A percentile compares a stretch with the other conserved stretches of the same genome.
These are phyloP conservation scores for Imleria badia DNA, from an alignment of 768 basidiomycete species.

Conservation along the genomic window DNA sequence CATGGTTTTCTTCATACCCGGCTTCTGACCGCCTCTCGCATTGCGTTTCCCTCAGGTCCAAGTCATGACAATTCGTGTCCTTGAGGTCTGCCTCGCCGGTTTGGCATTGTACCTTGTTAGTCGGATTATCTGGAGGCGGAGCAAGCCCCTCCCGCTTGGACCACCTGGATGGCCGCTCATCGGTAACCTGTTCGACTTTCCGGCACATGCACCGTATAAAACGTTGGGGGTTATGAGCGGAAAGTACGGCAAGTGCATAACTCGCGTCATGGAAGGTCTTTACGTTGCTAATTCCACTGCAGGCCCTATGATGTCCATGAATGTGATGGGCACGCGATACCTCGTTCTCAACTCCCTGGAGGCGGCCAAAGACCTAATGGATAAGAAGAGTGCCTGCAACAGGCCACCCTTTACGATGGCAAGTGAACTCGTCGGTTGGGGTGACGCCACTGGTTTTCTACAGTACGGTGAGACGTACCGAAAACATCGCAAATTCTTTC, in stretches of 20 bases:
- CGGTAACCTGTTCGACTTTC: slow-evolving; percentile 59
- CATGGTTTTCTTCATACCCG: too few relatives aligned
- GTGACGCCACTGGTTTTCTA: background rate
- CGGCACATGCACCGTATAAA: slow-evolving; percentile 47
- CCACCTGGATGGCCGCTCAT: slow-evolving; percentile 37
- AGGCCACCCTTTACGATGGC: slow-evolving; percentile 7
- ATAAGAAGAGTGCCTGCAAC: slow-evolving; percentile 8
- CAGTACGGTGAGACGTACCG: slow-evolving; percentile 6
- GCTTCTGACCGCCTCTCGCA: too few relatives aligned
- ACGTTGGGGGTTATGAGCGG: slow-evolving; percentile 41
- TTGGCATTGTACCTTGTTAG: slow-evolving; percentile 3
- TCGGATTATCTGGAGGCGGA: background rate
- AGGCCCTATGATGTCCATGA: slow-evolving; percentile 6
- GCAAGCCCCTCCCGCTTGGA: slow-evolving; percentile 6
- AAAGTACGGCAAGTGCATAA: slow-evolving; percentile 43
- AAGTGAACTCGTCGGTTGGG: slow-evolving; percentile 22
- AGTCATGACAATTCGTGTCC: background rate
- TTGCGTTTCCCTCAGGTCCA: background rate
- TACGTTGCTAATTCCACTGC: slow-evolving; percentile 10
- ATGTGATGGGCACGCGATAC: slow-evolving; percentile 42
- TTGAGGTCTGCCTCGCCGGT: slow-evolving; percentile 13
- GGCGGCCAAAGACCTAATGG: slow-evolving; percentile 20
- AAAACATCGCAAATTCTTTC: slow-evolving; percentile 6
- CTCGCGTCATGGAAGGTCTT: background rate
- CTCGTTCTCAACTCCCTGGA: slow-evolving; percentile 48